Evolutionary conservation across 2,329 filamentous ascomycete genomes (phyloP).

Genomic region (Alternaria triticina): DNA sequence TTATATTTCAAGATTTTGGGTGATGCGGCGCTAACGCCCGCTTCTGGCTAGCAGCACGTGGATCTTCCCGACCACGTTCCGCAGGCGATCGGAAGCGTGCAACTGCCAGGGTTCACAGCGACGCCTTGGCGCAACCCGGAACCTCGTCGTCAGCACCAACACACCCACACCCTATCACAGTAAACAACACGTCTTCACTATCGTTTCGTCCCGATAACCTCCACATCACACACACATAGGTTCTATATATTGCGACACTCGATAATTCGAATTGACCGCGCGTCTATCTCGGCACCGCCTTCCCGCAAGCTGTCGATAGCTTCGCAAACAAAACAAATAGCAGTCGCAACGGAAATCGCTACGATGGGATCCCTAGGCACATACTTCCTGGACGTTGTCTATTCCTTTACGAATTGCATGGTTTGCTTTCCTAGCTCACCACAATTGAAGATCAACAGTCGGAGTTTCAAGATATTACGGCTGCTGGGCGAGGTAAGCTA

Average conservation of each 20-base stretch:
- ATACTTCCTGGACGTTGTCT: slow-evolving; percentile 85
- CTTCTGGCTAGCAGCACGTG: background rate
- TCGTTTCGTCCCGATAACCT: background rate
- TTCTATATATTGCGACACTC: background rate
- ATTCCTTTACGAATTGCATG: slow-evolving; percentile 92
- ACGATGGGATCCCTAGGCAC: slow-evolving; percentile 49
- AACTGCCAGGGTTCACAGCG: slow-evolving; percentile 14
- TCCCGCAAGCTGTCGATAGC: slow-evolving; percentile 24
- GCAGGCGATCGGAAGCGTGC: background rate
- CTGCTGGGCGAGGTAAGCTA: slow-evolving; percentile 84
- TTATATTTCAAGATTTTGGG: background rate
- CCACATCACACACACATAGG: background rate
- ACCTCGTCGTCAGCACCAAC: slow-evolving; percentile 32
- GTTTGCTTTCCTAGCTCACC: slow-evolving; percentile 95
- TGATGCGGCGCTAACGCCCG: background rate
- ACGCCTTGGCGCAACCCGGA: slow-evolving; percentile 27
- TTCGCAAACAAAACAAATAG: slow-evolving; percentile 14
- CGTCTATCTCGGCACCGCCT: slow-evolving; percentile 19
- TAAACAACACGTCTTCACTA: slow-evolving; percentile 20
- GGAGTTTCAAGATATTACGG: slow-evolving; percentile 94
- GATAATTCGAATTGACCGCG: slow-evolving; percentile 4
- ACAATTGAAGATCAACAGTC: slow-evolving; percentile 91
- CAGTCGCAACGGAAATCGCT: slow-evolving; percentile 7
- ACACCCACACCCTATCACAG: slow-evolving; percentile 19
- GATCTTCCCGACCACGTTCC: background rate